Evolutionary conservation across 2,329 filamentous ascomycete genomes (phyloP), one percentile per base, ranked within the genome.

Genomic region (Pseudogymnoascus sp.): DNA sequence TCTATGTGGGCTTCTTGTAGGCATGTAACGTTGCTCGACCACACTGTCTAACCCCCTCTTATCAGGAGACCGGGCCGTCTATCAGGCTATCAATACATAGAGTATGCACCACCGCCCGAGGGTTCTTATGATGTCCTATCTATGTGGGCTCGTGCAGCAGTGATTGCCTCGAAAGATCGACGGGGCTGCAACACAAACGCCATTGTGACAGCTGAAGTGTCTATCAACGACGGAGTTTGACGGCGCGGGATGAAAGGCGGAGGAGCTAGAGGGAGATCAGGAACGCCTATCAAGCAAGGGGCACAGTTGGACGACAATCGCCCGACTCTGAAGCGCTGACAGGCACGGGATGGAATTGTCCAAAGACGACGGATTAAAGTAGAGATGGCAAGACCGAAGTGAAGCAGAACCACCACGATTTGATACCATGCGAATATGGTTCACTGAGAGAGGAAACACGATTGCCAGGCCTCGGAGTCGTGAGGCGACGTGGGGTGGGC

Each of bases 11-110:
- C 9, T 54, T 33, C 47, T 17, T 54, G 9, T 54, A 10, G 29
- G 29, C 47, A 54, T 54, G 47, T 54, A 54, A 54, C 47, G 47
- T 54, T 54, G 29, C 47, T 54, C 9, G 26, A 33, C 47, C 33
- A 11, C 47, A 17, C 7, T n/a, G 44, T 6, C 26, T n/a, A 33
- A 54, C 47, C 47, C 24, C 26, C 47, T 13, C n/a, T 54, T 54
- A 54, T 54, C 47, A 54, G 47, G n/a, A 54, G 5, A 10, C 47
- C 9, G 15, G 47, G n/a, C 26, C 9, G 26, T 31, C 29, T 54
- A 54, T 54, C 26, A 54, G 24, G 26, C 7, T 54, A 33, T 54
- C 47, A 54, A 54, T 33, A 54, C 47, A 54, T 17, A 54, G 47
- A 54, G 40, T 13, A 44, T 44, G 40, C 17, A 26, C 40, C n/a